Evolutionary conservation across 1,284 basidiomycete species (phyloP), one percentile per base, ranked within the genome.

Genomic region (Boletus holoroseus): DNA sequence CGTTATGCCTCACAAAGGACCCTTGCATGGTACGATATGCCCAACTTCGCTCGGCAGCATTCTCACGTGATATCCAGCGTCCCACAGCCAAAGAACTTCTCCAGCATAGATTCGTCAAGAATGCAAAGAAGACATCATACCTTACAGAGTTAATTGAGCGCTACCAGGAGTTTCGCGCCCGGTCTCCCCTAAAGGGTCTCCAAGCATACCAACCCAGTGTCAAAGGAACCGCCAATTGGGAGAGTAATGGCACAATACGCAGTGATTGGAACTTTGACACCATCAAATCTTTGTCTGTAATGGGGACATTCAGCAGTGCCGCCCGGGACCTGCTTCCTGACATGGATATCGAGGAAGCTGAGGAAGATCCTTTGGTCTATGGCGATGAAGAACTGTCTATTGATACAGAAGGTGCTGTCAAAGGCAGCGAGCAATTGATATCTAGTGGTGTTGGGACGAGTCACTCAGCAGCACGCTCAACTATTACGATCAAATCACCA

Each of bases 181-280:
- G 77, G 26, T 76, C 79, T 8, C 83, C 84, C 11, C 72, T 72
- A 35, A 83, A 82, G 58, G 73, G 68, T 16, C 68, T 72, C 47
- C 74, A 75, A 54, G 69, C 73, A 55, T 77, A 78, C 60, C 78
- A 81, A 58, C 72, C 80, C 12, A 78, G 81, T 3, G 63, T 82
- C 38, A 73, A 76, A 48, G 78, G 77, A 55, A 79, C 73, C 44
- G 67, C 73, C 47, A 74, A 76, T 36, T 88, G 85, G 85, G 86
- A 88, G 55, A 68, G 67, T 39, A 80, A 77, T 53, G 78, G 76
- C 31, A 91, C 90, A 2, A 77, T 94, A 66, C 81, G 82, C 62
- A 92, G 88, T 62, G 91, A 94, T 56, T 97, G 94, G 94, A 91
- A 91, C 67, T 99, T 97, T 68, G 93, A 96, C 59, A 97, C 92